phyloP scores from a whole-genome alignment of 2,329 filamentous ascomycete species.

The Periconia macrospinosa region DNA sequence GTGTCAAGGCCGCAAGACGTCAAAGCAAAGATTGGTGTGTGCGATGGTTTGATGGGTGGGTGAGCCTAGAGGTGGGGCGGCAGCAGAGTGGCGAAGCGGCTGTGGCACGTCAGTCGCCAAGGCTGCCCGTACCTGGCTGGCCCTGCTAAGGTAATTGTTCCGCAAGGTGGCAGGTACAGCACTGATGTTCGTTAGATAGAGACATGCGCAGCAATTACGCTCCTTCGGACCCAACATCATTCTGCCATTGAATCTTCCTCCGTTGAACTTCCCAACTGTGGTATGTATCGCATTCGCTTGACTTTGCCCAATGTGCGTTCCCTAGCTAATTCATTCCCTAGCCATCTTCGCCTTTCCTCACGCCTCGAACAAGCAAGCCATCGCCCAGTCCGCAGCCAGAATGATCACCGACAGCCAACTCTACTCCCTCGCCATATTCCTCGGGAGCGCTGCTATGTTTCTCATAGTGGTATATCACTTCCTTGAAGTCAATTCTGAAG shows the following conservation, averaged over 20 bases:
- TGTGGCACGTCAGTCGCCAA: not conserved
- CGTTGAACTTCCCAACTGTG: not conserved
- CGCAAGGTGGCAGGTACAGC: not conserved
- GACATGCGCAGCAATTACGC: not conserved
- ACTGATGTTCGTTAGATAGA: not conserved
- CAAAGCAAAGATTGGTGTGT: not conserved
- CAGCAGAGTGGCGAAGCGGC: slow-evolving; percentile 26
- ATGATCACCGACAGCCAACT: slow-evolving; percentile 97
- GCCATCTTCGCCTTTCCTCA: not conserved
- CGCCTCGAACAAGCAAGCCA: not conserved
- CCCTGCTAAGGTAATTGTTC: not conserved
- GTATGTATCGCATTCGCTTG: not conserved
- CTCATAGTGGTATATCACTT: slow-evolving; percentile 96
- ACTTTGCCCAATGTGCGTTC: not conserved
- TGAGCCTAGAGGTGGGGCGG: slow-evolving; percentile 40
- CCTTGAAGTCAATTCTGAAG: slow-evolving; percentile 86
- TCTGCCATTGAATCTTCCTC: not conserved
- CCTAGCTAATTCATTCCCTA: not conserved
- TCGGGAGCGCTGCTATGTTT: slow-evolving; percentile 86
- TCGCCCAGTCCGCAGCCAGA: slow-evolving; percentile 30
- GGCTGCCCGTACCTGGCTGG: not conserved
- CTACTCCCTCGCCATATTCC: slow-evolving; percentile 89
- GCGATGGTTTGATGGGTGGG: slow-evolving; percentile 9
- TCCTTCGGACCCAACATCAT: not conserved
- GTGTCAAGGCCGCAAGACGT: slow-evolving; percentile 13